Evolutionary conservation across 169 alveolate species (phyloP), one percentile per base, ranked within the genome.

Genomic region (Plasmodium ovale): DNA sequence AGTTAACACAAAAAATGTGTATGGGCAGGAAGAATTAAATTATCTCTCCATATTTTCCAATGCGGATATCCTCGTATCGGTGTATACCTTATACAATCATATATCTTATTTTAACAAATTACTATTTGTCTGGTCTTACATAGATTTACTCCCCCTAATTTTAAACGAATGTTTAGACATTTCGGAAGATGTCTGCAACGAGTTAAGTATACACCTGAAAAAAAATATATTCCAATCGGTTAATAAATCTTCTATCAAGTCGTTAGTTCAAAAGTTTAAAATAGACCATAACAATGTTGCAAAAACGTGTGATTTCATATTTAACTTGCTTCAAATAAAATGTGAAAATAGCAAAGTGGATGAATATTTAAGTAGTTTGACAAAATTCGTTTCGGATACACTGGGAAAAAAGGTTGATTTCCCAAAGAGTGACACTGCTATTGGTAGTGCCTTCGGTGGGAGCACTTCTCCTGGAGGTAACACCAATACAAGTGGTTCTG

Each of bases 81-180:
- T 82, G 14, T 64, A 29, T 31, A 51, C 84, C 25, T 67, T 82
- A 58, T 82, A 53, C 19, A 68, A 65, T 31, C 84, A 68, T 27
- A 35, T 53, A 33, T 51, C 70, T 3, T 25, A 44, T 56, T 56
- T 64, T 35, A 79, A 64, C 37, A 82, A 68, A 29, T 49, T 82
- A 23, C 35, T 82, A 39, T 82, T 82, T 67, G 10, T 65, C 7
- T 82, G 90, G 90, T 82, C 90, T 16, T 82, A 82, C 42, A 68
- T 82, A 16, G 90, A 82, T 58, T 58, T 82, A 1, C 59, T 82
- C 5, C 72, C 71, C 14, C 33, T 82, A 21, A 82, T 82, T 53
- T 71, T 82, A 10, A 67, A 65, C n/a, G 90, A 65, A 82, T 82
- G 90, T 31, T 82, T 82, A 23, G 90, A 82, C 37, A 49, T 82